Conservation (phyloP, 177 flowering plant species). For the Vitis hybrid region DNA sequence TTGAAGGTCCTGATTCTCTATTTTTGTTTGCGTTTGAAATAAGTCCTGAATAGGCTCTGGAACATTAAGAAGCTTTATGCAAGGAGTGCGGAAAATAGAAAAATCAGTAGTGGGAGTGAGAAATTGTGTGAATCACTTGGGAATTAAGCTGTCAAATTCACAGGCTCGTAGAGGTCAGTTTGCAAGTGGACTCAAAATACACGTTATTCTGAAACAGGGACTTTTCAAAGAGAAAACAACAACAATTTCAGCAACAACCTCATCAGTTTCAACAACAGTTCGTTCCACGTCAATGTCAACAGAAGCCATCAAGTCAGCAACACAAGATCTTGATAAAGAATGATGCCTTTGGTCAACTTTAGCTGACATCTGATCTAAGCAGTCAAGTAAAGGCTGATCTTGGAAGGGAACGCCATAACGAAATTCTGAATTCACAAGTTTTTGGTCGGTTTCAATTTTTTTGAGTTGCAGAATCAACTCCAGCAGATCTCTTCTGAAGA, state of each 20-base stretch:
- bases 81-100: too few relatives aligned
- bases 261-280: slow-evolving; percentile 53
- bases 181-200: too few relatives aligned
- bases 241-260: slow-evolving; percentile 54
- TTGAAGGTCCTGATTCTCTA: too few relatives aligned
- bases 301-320: slow-evolving; percentile 61
- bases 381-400: slow-evolving; percentile 55
- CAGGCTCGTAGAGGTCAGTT: too few relatives aligned
- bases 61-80: too few relatives aligned
- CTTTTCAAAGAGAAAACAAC: slow-evolving; percentile 25
- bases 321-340: slow-evolving; percentile 47
- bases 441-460: slow-evolving; percentile 51
- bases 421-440: slow-evolving; percentile 44
- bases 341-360: slow-evolving; percentile 58
- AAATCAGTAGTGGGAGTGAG: too few relatives aligned
- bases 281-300: slow-evolving; percentile 49
- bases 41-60: too few relatives aligned
- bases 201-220: too few relatives aligned
- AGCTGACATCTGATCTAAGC: slow-evolving; percentile 43
- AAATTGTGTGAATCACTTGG: too few relatives aligned
- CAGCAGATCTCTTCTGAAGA: slow-evolving; percentile 50
- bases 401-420: slow-evolving; percentile 18
- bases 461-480: slow-evolving; percentile 63
- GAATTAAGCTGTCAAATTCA: too few relatives aligned
- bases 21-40: too few relatives aligned